phyloP scores from a whole-genome alignment of 1,139 yeast genomes.

The Magnusiomyces suaveolens region DNA sequence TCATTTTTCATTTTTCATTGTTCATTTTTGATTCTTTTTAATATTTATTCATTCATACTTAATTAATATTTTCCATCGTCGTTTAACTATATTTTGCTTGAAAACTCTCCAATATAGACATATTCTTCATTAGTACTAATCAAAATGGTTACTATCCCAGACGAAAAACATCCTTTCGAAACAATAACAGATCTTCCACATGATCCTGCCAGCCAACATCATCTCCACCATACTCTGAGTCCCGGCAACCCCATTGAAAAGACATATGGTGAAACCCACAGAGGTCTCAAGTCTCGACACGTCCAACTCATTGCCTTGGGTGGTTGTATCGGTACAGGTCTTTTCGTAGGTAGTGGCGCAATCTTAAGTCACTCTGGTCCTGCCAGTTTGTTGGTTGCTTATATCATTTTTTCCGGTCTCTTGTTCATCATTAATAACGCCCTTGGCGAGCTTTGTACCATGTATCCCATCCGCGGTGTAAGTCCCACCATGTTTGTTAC shows the following conservation, averaged over 20 bases:
- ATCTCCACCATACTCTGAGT: neutral
- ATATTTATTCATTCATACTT: neutral
- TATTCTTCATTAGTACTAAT: no score
- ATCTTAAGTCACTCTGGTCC: conserved; percentile 55
- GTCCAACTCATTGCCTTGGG: conserved; percentile 82
- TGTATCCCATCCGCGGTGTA: conserved; percentile 37
- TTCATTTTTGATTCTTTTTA: neutral
- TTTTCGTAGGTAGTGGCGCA: conserved; percentile 59
- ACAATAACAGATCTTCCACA: neutral
- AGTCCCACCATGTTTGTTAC: conserved; percentile 25
- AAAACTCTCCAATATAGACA: no score
- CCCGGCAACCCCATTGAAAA: neutral
- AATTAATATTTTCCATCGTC: no score
- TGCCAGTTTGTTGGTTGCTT: conserved; percentile 52
- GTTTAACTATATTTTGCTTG: neutral
- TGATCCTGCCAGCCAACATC: neutral
- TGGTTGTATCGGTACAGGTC: conserved; percentile 75
- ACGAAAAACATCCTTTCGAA: neutral
- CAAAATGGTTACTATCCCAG: neutral
- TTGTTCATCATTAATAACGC: conserved; percentile 25
- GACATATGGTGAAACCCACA: conserved; percentile 11
- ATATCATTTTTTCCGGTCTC: conserved; percentile 29
- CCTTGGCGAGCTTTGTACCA: conserved; percentile 55
- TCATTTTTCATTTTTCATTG: neutral
- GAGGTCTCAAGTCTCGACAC: conserved; percentile 49